A percentile compares a stretch with the other conserved stretches of the same genome.
Evolutionary conservation across 1,284 basidiomycete genomes (phyloP).

Genomic region (Exobasidium rhododendri): DNA sequence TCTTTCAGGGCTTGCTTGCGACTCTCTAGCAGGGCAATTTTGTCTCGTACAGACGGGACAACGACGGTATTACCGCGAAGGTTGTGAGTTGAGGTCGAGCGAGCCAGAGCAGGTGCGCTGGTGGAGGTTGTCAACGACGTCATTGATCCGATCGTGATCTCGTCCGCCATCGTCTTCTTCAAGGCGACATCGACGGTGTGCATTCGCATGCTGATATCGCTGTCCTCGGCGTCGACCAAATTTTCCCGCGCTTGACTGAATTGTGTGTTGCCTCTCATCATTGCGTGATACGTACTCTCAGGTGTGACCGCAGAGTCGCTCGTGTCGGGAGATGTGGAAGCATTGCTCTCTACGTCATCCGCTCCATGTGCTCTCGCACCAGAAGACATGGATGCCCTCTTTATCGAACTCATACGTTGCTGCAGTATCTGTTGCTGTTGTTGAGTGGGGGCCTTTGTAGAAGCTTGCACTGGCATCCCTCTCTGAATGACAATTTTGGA

Average conservation of each 20-base stretch:
- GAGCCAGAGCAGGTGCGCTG: background rate
- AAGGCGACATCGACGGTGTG: background rate
- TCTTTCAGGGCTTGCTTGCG: conserved; percentile 28
- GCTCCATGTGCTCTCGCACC: background rate
- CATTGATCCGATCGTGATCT: background rate
- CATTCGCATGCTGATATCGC: background rate
- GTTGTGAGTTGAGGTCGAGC: conserved; percentile 14
- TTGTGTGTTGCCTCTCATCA: background rate
- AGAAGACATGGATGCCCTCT: too few species aligned
- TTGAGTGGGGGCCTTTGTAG: background rate
- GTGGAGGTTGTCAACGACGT: background rate
- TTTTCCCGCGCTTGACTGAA: background rate
- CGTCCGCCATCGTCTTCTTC: background rate
- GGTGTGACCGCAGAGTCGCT: conserved; percentile 9
- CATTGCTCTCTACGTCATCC: background rate
- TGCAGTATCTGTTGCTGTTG: background rate
- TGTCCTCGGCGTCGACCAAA: background rate
- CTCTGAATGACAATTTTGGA: background rate
- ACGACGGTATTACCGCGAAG: conserved; percentile 20
- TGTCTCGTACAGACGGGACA: conserved; percentile 46
- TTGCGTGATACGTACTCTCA: background rate
- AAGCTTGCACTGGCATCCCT: background rate
- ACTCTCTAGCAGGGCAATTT: conserved; percentile 45
- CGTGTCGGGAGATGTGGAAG: conserved; percentile 7
- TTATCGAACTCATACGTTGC: background rate